A percentile compares a stretch with the other conserved stretches of the same genome.
These are phyloP conservation scores for Kalaharituber pfeilii DNA, from an alignment of 2,329 filamentous ascomycete genomes.

Conservation along the genomic window DNA sequence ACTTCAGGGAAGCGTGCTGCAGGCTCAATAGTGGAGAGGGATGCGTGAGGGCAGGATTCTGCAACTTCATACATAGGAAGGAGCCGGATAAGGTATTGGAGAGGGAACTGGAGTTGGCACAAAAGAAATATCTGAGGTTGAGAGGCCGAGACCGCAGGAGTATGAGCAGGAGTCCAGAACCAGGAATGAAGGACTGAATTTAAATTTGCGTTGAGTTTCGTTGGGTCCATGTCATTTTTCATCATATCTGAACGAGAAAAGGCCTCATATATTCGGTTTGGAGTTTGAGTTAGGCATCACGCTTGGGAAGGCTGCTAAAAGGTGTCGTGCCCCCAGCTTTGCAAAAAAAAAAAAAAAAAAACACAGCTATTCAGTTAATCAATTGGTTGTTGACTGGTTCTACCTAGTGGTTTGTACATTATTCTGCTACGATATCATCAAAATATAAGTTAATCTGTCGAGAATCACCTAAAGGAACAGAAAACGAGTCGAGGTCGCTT, in stretches of 20 bases:
- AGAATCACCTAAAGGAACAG: too few species aligned
- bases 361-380: too few species aligned
- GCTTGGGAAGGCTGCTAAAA: not conserved
- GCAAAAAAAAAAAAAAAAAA: too few species aligned
- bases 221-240: not conserved
- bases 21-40: slow-evolving; percentile 86
- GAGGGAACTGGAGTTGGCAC: slow-evolving; percentile 65
- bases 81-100: slow-evolving; percentile 82
- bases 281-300: not conserved
- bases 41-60: slow-evolving; percentile 89
- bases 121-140: slow-evolving; percentile 89
- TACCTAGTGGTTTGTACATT: too few species aligned
- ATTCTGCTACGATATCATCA: too few species aligned
- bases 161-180: slow-evolving; percentile 26
- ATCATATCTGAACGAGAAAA: not conserved
- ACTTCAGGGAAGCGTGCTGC: slow-evolving; percentile 96
- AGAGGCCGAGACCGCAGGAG: slow-evolving; percentile 72
- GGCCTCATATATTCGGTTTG: not conserved
- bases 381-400: too few species aligned
- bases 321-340: not conserved
- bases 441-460: too few species aligned
- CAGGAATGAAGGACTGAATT: not conserved
- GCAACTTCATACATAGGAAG: slow-evolving; percentile 98
- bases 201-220: not conserved
- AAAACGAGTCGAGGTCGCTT: too few species aligned